phyloP scores from a whole-genome alignment of 495 filamentous ascomycete species.

The Xylaria palmicola region DNA sequence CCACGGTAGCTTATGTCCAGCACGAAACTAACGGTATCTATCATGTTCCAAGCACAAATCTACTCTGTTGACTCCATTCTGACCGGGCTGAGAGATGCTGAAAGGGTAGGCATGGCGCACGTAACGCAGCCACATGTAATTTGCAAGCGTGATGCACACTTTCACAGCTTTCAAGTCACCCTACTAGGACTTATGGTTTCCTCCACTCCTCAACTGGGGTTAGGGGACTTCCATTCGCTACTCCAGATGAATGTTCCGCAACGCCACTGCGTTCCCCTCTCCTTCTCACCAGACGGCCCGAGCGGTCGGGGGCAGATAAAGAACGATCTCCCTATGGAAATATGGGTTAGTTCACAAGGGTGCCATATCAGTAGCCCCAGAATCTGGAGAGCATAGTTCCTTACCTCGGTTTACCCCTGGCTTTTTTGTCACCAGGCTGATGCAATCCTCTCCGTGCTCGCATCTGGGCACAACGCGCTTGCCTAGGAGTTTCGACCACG shows the following conservation, averaged over 20 bases:
- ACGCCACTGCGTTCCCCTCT: conserved; percentile 77
- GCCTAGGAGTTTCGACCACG: conserved; percentile 82
- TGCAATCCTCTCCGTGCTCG: conserved; percentile 86
- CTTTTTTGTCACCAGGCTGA: conserved; percentile 79
- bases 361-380: no score
- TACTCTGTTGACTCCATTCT: background rate
- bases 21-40: background rate
- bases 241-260: conserved; percentile 90
- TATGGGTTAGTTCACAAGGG: background rate
- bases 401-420: conserved; percentile 71
- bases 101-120: background rate
- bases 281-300: conserved; percentile 79
- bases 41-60: background rate
- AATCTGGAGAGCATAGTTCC: conserved; percentile 15
- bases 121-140: background rate
- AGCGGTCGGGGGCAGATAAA: conserved; percentile 83
- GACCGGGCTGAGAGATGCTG: background rate
- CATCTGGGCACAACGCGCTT: conserved; percentile 73
- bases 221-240: conserved; percentile 66
- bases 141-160: background rate
- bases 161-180: background rate
- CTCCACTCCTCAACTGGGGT: background rate
- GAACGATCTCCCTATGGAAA: conserved; percentile 65
- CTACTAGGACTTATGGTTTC: background rate
- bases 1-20: no score